Base-by-base conservation (phyloP, 345 rosid genomes). In the Lepidium sativum region DNA sequence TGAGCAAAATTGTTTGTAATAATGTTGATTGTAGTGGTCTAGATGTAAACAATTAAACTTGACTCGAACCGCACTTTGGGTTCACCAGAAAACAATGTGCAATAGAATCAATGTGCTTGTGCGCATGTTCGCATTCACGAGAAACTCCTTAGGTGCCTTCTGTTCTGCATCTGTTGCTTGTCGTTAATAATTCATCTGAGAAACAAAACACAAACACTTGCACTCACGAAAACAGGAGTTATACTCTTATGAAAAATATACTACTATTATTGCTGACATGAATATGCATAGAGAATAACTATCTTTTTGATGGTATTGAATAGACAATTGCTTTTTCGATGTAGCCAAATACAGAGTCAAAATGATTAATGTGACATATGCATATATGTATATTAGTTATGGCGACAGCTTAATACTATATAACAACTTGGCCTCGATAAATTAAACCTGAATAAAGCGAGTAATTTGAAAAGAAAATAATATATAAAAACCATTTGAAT, bases 261-360 rank as follows among this genome's bases (percentile, higher is more conserved):
- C 32, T n/a, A n/a, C n/a, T 16, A 56, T 56, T 67, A 67, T 57
- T 67, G 74, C 61, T 27, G 60, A 43, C 63, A 53, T n/a, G n/a
- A n/a, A n/a, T n/a, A n/a, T 44, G 55, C 74, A 70, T 53, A 48
- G 31, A 47, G 25, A 15, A 11, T 32, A 42, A 11, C 20, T 11
- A 33, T 42, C 4, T 59, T n/a, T n/a, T 18, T 49, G 51, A 16
- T 60, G 54, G 11, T 16, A 10, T 50, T 50, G 27, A 50, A 14
- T 52, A 17, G 44, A 31, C 54, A 51, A 33, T 61, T 42, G 21
- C 55, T 32, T 32, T 52, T 61, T 54, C 40, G 53, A n/a, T 60
- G 34, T 51, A 52, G 41, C 14, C 62, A 25, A 9, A 23, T 42
- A 27, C 31, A 6, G 31, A 50, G 53, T 31, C 60, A 50, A 60